Percentiles rank a stretch among this genome's conserved stretches.
Evolutionary conservation across 2,329 filamentous ascomycete genomes (phyloP).

Genomic region (Aspergillus sp.): DNA sequence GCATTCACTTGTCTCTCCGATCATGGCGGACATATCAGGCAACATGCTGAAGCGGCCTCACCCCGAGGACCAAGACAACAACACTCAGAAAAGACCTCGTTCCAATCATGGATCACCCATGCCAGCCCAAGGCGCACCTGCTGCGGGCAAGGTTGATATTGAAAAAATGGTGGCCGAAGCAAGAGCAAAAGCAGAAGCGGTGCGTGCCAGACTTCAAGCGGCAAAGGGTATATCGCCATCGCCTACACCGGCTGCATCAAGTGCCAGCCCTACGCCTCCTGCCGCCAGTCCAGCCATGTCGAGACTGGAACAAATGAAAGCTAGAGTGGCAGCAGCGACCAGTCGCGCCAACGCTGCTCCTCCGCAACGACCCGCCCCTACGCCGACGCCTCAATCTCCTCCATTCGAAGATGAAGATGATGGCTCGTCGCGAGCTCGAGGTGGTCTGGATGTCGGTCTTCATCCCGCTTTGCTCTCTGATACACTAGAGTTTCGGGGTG

Average conservation of each 20-base stretch:
- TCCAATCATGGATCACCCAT: slow-evolving; percentile 54
- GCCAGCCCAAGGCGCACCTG: slow-evolving; percentile 39
- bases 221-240: slow-evolving; percentile 30
- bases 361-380: slow-evolving; percentile 46
- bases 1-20: slow-evolving; percentile 4
- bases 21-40: slow-evolving; percentile 47
- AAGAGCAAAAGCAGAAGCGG: slow-evolving; percentile 51
- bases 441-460: slow-evolving; percentile 73
- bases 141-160: slow-evolving; percentile 46
- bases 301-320: slow-evolving; percentile 77
- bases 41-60: slow-evolving; percentile 53
- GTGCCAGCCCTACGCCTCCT: slow-evolving; percentile 42
- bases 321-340: slow-evolving; percentile 75
- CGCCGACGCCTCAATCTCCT: slow-evolving; percentile 33
- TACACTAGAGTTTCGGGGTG: slow-evolving; percentile 47
- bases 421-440: slow-evolving; percentile 54
- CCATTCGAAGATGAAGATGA: slow-evolving; percentile 55
- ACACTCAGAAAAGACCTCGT: slow-evolving; percentile 50
- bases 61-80: slow-evolving; percentile 48
- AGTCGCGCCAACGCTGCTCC: slow-evolving; percentile 47
- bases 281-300: slow-evolving; percentile 51
- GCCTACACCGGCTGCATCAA: slow-evolving; percentile 29
- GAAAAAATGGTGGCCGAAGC: slow-evolving; percentile 52
- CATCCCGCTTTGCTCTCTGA: slow-evolving; percentile 71
- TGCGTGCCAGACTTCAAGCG: slow-evolving; percentile 49